Percentiles rank a stretch among this genome's conserved stretches.
These are phyloP conservation scores for Euphorbia schlechtendalii DNA, from an alignment of 441 rosid species.

Conservation along the genomic window DNA sequence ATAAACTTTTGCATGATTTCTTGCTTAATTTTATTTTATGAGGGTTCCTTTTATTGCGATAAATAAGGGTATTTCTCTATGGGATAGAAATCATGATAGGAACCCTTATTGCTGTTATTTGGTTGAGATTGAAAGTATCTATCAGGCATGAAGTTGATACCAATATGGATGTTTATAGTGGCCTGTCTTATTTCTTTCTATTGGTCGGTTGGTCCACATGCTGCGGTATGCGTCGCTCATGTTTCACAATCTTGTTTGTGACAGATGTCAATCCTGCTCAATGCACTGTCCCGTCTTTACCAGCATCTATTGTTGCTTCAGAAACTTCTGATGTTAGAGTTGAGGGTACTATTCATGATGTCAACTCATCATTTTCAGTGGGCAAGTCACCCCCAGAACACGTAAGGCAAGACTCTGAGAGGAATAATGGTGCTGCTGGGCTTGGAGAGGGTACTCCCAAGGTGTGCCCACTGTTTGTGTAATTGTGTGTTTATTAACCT, in stretches of 20 bases:
- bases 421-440: constrained; percentile 48
- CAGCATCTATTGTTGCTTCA: constrained; percentile 24
- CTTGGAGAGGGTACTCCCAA: constrained; percentile 96
- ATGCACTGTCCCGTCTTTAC: constrained; percentile 18
- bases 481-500: neutral
- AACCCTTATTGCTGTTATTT: neutral
- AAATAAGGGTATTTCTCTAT: neutral
- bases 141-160: neutral
- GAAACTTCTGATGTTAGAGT: constrained; percentile 31
- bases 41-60: no score
- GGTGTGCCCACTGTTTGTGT: constrained; percentile 38
- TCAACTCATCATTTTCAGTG: constrained; percentile 44
- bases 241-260: constrained; percentile 6
- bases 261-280: constrained; percentile 26
- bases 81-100: neutral
- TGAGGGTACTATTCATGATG: constrained; percentile 30
- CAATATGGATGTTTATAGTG: neutral
- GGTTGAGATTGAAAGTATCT: neutral
- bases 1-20: neutral
- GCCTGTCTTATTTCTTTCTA: neutral
- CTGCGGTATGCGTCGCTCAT: neutral
- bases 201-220: neutral
- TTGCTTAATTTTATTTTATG: no score
- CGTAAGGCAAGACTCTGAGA: constrained; percentile 39
- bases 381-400: constrained; percentile 48